Conservation (phyloP, 2,329 filamentous ascomycete genomes). For the Pestalotiopsis sp. region DNA sequence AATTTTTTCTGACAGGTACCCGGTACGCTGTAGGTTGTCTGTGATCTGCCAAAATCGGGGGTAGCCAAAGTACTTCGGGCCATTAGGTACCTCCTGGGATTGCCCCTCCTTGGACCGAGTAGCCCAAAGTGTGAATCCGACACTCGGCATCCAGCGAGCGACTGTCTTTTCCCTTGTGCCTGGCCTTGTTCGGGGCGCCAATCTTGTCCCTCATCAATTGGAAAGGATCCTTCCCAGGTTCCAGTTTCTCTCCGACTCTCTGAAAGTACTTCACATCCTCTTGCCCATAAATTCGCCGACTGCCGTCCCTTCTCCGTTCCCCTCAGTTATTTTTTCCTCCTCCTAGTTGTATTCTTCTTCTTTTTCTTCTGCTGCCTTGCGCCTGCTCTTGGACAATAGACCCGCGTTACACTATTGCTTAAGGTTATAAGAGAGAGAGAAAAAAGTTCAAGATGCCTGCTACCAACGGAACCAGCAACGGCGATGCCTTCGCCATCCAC, state of each 20-base stretch:
- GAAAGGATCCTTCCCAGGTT: neutral
- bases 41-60: neutral
- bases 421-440: neutral
- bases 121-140: neutral
- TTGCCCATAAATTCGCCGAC: neutral
- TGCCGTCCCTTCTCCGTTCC: neutral
- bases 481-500: conserved; percentile 44
- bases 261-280: neutral
- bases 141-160: conserved; percentile 1
- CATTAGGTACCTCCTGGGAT: neutral
- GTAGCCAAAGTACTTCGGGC: neutral
- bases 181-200: neutral
- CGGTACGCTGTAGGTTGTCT: neutral
- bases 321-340: neutral
- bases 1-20: neutral
- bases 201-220: conserved; percentile 4
- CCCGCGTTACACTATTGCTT: neutral
- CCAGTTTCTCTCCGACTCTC: neutral
- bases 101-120: neutral
- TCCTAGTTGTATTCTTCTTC: neutral
- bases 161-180: neutral
- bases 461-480: conserved; percentile 47
- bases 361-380: neutral
- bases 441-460: conserved; percentile 54
- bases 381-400: neutral